Conservation (phyloP, 768 basidiomycete genomes). For the Russula sp. region DNA sequence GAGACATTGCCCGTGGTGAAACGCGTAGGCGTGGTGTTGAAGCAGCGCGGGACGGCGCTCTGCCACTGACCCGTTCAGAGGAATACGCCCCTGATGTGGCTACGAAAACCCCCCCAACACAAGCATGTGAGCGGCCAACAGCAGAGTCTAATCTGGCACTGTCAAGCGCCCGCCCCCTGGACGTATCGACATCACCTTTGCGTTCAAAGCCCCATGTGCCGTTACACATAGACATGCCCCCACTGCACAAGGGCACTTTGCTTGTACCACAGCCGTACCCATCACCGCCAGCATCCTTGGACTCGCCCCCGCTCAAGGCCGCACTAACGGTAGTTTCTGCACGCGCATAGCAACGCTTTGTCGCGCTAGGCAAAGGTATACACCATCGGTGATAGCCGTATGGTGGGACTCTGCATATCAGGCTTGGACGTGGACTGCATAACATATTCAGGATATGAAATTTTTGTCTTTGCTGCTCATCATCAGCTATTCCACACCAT, state of each 20-base stretch:
- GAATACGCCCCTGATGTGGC: slow-evolving; percentile 48
- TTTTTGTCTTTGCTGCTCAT: not conserved
- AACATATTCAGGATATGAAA: not conserved
- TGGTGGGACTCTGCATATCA: not conserved
- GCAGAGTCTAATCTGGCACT: not conserved
- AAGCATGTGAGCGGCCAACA: slow-evolving; percentile 2
- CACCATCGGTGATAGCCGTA: not conserved
- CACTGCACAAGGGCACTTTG: slow-evolving; percentile 11
- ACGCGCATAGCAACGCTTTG: slow-evolving; percentile 1
- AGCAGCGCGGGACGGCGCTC: slow-evolving; percentile 56
- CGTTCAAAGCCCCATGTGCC: slow-evolving; percentile 20
- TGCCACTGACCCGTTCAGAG: slow-evolving; percentile 54
- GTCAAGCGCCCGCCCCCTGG: slow-evolving; percentile 8
- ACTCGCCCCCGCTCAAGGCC: slow-evolving; percentile 30
- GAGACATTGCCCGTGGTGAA: slow-evolving; percentile 90
- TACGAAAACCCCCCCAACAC: slow-evolving; percentile 28
- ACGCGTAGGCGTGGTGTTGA: slow-evolving; percentile 75
- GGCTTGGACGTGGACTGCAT: not conserved
- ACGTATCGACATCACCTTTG: not conserved
- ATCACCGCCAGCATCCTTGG: slow-evolving; percentile 35
- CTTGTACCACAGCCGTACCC: slow-evolving; percentile 30
- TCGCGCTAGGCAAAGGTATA: not conserved
- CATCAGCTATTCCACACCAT: not conserved
- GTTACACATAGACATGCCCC: slow-evolving; percentile 26
- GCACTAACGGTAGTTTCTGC: not conserved